Evolutionary conservation across 768 basidiomycete species (phyloP), one percentile per base, ranked within the genome.

Genomic region (Boletus reticulatus): DNA sequence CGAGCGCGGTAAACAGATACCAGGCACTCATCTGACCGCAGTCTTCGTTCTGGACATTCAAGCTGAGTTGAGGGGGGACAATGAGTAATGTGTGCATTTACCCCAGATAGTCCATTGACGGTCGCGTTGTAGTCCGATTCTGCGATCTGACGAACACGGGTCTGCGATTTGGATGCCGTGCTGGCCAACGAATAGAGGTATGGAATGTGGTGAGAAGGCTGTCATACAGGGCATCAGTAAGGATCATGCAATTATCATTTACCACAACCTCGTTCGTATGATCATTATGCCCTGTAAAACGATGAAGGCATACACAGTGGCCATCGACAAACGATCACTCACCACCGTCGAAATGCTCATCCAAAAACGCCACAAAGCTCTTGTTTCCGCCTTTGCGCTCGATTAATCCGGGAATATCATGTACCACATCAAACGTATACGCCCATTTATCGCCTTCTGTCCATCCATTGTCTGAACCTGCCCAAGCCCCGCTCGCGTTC

Each of bases 1-100:
- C 90, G 70, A 94, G 77, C 0, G 89, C 83, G 48, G 83, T 86
- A 73, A 91, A 92, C 14, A 92, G 78, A 62, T 86, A 92, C 91
- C 91, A 93, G 0, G 90, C 88, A 62, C 87, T 89, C 91, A 93
- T 93, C 67, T 94, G 91, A 1, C 91, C 90, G 59, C 90, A 92
- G 65, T 94, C 91, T 67, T 94, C 91, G 62, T 93, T 94, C 87
- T 91, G 56, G 24, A 1, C 11, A 51, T 12, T 10, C 19, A 32
- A 31, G 36, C 20, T 55, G 14, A 63, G 59, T 1, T 1, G 10
- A 29, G 29, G 10, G 50, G 20, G 31, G 9, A 24, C 34, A 32
- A 43, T 37, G 8, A 4, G 43, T 3, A 17, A 16, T 1, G 4
- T 19, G 14, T 16, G 16, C 24, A 71, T 80, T 20, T 64, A 89